Conservation (phyloP, 2,329 filamentous ascomycete species). For the Neonectria magnoliae region DNA sequence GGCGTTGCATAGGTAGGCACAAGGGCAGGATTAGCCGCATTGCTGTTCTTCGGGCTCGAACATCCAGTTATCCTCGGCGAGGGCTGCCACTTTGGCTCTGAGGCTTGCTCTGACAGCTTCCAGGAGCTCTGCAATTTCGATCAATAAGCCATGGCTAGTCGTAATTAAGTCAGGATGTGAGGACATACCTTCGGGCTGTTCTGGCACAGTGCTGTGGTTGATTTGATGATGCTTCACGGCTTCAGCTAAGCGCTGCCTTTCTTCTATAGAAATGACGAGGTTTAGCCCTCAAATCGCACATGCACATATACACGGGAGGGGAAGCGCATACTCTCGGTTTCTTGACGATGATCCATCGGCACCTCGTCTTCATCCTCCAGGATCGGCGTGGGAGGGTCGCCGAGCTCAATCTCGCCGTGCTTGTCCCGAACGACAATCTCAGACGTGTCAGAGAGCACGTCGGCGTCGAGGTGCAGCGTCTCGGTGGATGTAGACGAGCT, state of each 20-base stretch:
- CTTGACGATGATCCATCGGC: slow-evolving; percentile 66
- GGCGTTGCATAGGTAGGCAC: slow-evolving; percentile 38
- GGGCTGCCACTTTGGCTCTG: slow-evolving; percentile 74
- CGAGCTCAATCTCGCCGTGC: slow-evolving; percentile 71
- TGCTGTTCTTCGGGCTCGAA: slow-evolving; percentile 75
- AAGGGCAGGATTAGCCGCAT: slow-evolving; percentile 44
- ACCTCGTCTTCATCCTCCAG: slow-evolving; percentile 66
- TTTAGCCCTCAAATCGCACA: not conserved
- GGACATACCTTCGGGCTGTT: slow-evolving; percentile 71
- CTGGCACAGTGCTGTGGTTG: slow-evolving; percentile 63
- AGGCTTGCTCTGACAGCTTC: slow-evolving; percentile 76
- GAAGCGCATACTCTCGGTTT: slow-evolving; percentile 61
- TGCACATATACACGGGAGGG: not conserved
- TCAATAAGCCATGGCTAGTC: slow-evolving; percentile 22
- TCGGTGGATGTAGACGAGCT: slow-evolving; percentile 53
- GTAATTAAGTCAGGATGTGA: not conserved
- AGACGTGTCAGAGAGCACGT: slow-evolving; percentile 55
- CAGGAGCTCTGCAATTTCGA: slow-evolving; percentile 68
- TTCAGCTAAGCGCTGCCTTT: slow-evolving; percentile 68
- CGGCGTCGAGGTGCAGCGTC: slow-evolving; percentile 59
- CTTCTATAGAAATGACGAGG: slow-evolving; percentile 52
- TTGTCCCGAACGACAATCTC: slow-evolving; percentile 72
- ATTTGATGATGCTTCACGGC: slow-evolving; percentile 70
- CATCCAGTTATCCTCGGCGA: slow-evolving; percentile 92
- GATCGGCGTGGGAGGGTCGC: slow-evolving; percentile 63